A percentile compares a stretch with the other conserved stretches of the same genome.
Evolutionary conservation across 1,139 yeast genomes (phyloP).

Genomic region (Candida neerlandica): DNA sequence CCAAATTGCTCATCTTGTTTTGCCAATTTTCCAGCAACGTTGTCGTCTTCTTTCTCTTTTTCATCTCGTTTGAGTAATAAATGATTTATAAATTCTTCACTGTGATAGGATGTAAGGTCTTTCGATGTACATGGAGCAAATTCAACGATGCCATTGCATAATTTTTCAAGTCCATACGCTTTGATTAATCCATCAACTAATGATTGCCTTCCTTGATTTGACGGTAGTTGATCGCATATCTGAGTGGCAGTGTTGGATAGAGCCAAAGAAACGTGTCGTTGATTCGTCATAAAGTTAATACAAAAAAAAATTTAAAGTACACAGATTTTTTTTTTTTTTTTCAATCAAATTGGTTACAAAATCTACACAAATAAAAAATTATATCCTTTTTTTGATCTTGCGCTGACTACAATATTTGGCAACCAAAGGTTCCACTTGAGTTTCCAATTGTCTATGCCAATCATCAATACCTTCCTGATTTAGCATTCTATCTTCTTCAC

Average conservation of each 20-base stretch:
- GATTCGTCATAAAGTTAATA: too few relatives aligned
- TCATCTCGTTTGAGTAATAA: slow-evolving; percentile 28
- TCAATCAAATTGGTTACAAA: background rate
- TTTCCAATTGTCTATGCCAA: slow-evolving; percentile 22
- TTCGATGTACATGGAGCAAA: slow-evolving; percentile 24
- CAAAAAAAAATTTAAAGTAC: too few relatives aligned
- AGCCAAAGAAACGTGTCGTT: slow-evolving; percentile 25
- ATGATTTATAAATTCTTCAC: slow-evolving; percentile 33
- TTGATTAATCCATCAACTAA: slow-evolving; percentile 44
- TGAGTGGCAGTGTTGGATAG: slow-evolving; percentile 22
- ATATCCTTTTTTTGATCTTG: background rate
- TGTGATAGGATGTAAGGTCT: slow-evolving; percentile 44
- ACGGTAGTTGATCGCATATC: slow-evolving; percentile 50
- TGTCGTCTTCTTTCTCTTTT: slow-evolving; percentile 5
- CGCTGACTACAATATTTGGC: slow-evolving; percentile 8
- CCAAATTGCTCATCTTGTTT: slow-evolving; percentile 13
- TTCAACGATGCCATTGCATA: slow-evolving; percentile 25
- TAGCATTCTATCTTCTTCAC: slow-evolving; percentile 9
- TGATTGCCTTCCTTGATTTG: slow-evolving; percentile 54
- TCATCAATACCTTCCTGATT: slow-evolving; percentile 24
- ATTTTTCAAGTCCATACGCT: slow-evolving; percentile 40
- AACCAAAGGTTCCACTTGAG: slow-evolving; percentile 10
- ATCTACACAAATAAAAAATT: background rate
- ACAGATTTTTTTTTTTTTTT: slow-evolving; percentile 2
- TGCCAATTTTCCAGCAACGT: slow-evolving; percentile 5